Evolutionary conservation across 139 green algal genomes (phyloP).

Genomic region (Trebouxia sp.): DNA sequence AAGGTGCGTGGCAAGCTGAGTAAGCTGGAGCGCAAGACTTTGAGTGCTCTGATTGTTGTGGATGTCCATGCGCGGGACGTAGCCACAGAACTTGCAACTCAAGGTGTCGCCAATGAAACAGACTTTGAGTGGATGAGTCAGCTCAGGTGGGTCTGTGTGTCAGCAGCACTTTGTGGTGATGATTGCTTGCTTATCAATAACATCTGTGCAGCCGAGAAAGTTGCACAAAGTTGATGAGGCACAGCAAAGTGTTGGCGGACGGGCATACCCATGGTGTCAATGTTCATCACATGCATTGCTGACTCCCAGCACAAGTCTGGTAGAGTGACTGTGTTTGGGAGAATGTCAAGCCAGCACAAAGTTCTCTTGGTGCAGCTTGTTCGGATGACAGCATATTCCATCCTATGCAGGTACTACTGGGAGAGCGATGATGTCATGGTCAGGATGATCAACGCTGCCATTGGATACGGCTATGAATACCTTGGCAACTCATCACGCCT

Average conservation of each 20-base stretch:
- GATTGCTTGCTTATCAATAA: not conserved
- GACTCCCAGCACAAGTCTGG: too few species aligned
- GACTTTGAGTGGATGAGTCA: slow-evolving; percentile 84
- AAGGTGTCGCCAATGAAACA: slow-evolving; percentile 47
- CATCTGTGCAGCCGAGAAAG: too few species aligned
- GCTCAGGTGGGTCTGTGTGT: slow-evolving; percentile 50
- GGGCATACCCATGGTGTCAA: too few species aligned
- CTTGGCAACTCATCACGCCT: slow-evolving; percentile 75
- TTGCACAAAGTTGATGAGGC: too few species aligned
- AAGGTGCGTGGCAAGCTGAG: slow-evolving; percentile 74
- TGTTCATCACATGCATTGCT: too few species aligned
- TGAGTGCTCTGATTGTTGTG: slow-evolving; percentile 79
- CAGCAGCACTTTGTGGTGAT: not conserved
- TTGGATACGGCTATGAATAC: slow-evolving; percentile 80
- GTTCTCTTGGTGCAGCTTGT: too few species aligned
- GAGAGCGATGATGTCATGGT: slow-evolving; percentile 63
- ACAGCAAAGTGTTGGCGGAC: too few species aligned
- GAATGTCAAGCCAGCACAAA: too few species aligned
- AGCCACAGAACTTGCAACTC: slow-evolving; percentile 35
- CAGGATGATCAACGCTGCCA: slow-evolving; percentile 68
- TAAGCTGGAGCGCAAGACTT: slow-evolving; percentile 70
- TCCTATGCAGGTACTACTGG: slow-evolving; percentile 67
- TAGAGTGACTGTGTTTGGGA: too few species aligned
- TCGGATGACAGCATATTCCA: too few species aligned
- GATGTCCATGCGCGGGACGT: slow-evolving; percentile 82